Conservation (phyloP, 805 yeast species). For the Kodamaea kaohsiungensis region DNA sequence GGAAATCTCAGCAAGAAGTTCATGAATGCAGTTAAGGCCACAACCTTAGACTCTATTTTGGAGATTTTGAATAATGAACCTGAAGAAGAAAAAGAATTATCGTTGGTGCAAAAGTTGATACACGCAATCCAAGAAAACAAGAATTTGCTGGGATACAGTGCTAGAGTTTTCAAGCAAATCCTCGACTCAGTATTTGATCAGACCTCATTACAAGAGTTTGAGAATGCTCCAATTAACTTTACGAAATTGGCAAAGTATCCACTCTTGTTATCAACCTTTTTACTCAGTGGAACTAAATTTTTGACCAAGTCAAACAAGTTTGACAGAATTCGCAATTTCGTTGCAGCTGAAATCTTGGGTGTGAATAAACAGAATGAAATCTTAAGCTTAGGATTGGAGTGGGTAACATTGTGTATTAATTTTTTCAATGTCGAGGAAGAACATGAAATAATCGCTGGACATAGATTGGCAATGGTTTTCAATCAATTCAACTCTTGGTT, state of each 20-base stretch:
- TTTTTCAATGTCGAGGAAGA: slow-evolving; percentile 39
- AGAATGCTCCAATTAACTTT: slow-evolving; percentile 26
- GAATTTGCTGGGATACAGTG: slow-evolving; percentile 7
- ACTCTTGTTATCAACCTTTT: slow-evolving; percentile 28
- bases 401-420: slow-evolving; percentile 49
- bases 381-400: slow-evolving; percentile 42
- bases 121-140: background rate
- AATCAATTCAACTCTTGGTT: slow-evolving; percentile 57
- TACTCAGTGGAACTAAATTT: slow-evolving; percentile 37
- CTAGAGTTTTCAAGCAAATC: slow-evolving; percentile 12
- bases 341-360: slow-evolving; percentile 69
- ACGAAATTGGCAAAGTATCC: slow-evolving; percentile 32
- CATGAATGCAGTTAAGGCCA: background rate
- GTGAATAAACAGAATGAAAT: slow-evolving; percentile 43
- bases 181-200: slow-evolving; percentile 14
- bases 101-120: slow-evolving; percentile 1
- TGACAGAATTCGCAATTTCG: slow-evolving; percentile 56
- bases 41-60: background rate
- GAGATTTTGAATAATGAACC: background rate
- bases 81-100: background rate
- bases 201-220: slow-evolving; percentile 18
- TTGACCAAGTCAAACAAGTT: slow-evolving; percentile 37
- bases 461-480: slow-evolving; percentile 63
- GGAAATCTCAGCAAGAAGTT: background rate
- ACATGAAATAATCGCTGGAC: slow-evolving; percentile 57